A percentile compares a stretch with the other conserved stretches of the same genome.
Conservation (phyloP, 2,329 filamentous ascomycete genomes). For the Cytospora piceae region DNA sequence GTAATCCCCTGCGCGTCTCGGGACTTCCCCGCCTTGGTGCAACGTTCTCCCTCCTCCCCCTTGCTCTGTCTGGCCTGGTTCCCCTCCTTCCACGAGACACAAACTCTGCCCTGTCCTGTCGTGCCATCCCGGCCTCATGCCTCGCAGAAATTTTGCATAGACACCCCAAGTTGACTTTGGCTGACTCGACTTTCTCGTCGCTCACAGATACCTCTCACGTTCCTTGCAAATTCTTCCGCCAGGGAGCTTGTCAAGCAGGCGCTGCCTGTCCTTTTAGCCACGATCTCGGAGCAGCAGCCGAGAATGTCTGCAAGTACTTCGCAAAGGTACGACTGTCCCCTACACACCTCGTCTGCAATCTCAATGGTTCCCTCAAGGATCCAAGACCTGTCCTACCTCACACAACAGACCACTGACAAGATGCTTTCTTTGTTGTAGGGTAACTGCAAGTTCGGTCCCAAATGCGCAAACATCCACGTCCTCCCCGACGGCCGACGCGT, state of each 20-base stretch:
- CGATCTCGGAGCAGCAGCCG: constrained; percentile 80
- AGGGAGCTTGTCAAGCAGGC: constrained; percentile 94
- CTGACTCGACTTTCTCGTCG: constrained; percentile 26
- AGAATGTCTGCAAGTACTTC: constrained; percentile 98
- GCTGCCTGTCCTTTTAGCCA: constrained; percentile 96
- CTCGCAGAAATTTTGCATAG: constrained; percentile 8
- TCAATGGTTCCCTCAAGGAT: not conserved
- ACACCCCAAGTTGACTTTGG: constrained; percentile 17
- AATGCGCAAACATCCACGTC: constrained; percentile 96
- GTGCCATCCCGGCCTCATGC: constrained; percentile 1
- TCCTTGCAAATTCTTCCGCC: constrained; percentile 98
- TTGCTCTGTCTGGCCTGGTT: constrained; percentile 5
- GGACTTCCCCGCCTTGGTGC: constrained; percentile 14
- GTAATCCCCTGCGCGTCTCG: constrained; percentile 6
- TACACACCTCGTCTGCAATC: not conserved
- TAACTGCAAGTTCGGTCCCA: constrained; percentile 98
- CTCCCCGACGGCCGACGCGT: constrained; percentile 91
- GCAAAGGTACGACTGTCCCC: constrained; percentile 72
- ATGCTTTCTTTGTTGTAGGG: constrained; percentile 59
- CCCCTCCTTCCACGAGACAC: not conserved
- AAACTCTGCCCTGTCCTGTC: not conserved
- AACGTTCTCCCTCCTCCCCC: not conserved
- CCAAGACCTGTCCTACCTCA: not conserved
- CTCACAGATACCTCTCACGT: constrained; percentile 90
- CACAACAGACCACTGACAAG: constrained; percentile 16